Base-by-base conservation (phyloP, 2,329 filamentous ascomycete species). In the Cyclaneusma minus region DNA sequence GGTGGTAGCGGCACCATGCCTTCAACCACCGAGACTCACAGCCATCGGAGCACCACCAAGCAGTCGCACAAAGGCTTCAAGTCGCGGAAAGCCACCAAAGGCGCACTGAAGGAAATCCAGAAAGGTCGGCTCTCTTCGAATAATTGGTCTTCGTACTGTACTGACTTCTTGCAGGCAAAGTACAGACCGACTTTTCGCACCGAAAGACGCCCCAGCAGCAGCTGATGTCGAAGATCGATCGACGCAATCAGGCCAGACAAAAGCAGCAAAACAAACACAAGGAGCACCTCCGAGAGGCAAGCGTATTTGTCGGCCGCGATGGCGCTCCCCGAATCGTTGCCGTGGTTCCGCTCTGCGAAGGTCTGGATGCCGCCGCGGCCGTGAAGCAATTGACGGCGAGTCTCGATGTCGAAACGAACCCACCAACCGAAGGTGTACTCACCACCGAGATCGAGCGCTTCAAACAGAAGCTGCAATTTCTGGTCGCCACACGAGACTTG, bases 171-270 rank as follows among this genome's bases (percentile, higher is more conserved):
- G 19, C 35, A 89, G 82, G 85, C 48, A 89, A 89, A 52, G 66
- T 87, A 25, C 75, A 63, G 29, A 58, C 69, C 43, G 80, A 92
- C 47, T 70, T 65, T 42, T 75, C 76, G 34, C 62, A 63, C 42
- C 73, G 87, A 45, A 91, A 82, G 53, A 93, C 87, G 10, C 82
- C 82, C 29, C 83, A 93, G 51, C 89, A 98, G 51, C 83, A 93
- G 57, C 71, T 94, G 56, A 87, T 94, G 81, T 92, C 84, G 32
- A 98, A 95, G 56, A 68, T 98, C 50, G 84, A 93, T 54, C 78
- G 89, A 33, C 75, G 83, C 42, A 95, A 98, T 53, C 83, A 92
- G 59, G 81, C 83, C 41, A 87, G 87, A 53, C 89, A 98, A 60
- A 74, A 77, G 51, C 80, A 87, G 43, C 59, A 79, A 35, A 63